Evolutionary conservation across 2,329 filamentous ascomycete genomes (phyloP).

Genomic region (Cadophora gregata): DNA sequence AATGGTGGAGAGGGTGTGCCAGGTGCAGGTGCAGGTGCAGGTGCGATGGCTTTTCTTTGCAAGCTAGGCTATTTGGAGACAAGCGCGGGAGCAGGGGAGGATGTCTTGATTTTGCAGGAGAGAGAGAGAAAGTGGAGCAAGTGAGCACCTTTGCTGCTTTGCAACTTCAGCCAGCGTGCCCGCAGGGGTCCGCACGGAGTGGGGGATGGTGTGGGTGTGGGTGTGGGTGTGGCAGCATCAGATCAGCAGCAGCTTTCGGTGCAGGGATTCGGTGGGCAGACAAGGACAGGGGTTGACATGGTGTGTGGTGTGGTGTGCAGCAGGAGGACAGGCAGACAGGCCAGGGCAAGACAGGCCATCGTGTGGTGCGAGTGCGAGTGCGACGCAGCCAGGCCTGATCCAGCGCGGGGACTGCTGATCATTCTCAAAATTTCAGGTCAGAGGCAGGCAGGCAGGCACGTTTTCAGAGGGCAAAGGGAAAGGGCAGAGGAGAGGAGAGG

Average conservation of each 20-base stretch:
- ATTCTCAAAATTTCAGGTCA: not conserved
- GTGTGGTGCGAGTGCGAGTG: slow-evolving; percentile 12
- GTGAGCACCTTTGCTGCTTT: not conserved
- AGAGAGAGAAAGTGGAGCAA: not conserved
- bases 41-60: slow-evolving; percentile 27
- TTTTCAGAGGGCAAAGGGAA: no score
- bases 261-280: no score
- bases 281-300: no score
- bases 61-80: slow-evolving; percentile 18
- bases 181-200: not conserved
- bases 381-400: not conserved
- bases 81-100: slow-evolving; percentile 4
- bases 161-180: not conserved
- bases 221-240: slow-evolving; percentile 17
- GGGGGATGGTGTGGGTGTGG: slow-evolving; percentile 14
- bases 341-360: not conserved
- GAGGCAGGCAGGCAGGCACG: not conserved
- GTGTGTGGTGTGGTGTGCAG: not conserved
- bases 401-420: slow-evolving; percentile 14
- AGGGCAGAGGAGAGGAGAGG: not conserved
- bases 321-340: no score
- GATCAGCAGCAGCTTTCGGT: slow-evolving; percentile 8
- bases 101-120: slow-evolving; percentile 5
- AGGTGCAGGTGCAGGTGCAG: slow-evolving; percentile 22
- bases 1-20: not conserved